These are phyloP conservation scores for Exophiala viscosa DNA, from an alignment of 2,329 filamentous ascomycete species.

Conservation along the genomic window DNA sequence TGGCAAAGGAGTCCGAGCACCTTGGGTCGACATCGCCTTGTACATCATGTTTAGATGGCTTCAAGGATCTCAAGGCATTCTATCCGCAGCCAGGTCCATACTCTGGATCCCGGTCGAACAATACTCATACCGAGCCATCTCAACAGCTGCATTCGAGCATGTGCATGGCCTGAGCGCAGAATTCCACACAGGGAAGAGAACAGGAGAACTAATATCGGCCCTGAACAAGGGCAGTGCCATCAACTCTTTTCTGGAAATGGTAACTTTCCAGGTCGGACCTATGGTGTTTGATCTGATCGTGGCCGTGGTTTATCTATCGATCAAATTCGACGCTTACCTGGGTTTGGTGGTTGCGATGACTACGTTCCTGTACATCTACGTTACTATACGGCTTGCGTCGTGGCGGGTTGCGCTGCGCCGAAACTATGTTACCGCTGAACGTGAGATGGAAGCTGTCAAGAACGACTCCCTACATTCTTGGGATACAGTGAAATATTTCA, in stretches of 20 bases:
- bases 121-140: constrained; percentile 91
- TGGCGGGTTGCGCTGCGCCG: constrained; percentile 87
- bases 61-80: constrained; percentile 81
- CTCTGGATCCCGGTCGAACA: constrained; percentile 97
- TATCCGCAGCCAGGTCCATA: constrained; percentile 76
- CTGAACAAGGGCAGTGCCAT: constrained; percentile 94
- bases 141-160: constrained; percentile 93
- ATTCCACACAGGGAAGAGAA: constrained; percentile 94
- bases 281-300: constrained; percentile 89
- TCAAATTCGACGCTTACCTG: constrained; percentile 81
- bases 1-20: constrained; percentile 54
- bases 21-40: constrained; percentile 70
- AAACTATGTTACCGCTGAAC: constrained; percentile 89
- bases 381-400: constrained; percentile 93
- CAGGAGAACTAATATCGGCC: constrained; percentile 90
- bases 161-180: constrained; percentile 93
- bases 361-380: constrained; percentile 92
- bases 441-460: constrained; percentile 95
- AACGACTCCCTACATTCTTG: constrained; percentile 99
- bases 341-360: constrained; percentile 84
- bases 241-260: constrained; percentile 92
- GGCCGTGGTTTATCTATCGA: constrained; percentile 75
- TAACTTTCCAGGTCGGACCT: constrained; percentile 91
- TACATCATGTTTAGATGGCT: constrained; percentile 76
- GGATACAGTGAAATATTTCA: constrained; percentile 90